Evolutionary conservation across 306 rosid species (phyloP).

Genomic region (Quercus variabilis): DNA sequence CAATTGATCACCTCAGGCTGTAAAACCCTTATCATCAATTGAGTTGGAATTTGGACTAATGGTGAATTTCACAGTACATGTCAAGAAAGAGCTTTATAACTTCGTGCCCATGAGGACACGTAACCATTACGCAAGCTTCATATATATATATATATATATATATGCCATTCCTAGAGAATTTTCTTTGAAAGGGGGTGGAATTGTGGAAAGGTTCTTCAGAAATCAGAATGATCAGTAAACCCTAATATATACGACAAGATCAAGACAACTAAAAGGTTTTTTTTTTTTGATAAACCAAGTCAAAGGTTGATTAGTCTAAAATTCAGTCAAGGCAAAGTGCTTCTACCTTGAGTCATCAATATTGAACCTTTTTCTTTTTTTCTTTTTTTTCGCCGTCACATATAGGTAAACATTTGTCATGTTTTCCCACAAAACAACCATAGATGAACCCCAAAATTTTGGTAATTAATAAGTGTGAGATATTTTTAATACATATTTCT

Average conservation of each 20-base stretch:
- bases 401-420: not conserved
- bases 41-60: no score
- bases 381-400: not conserved
- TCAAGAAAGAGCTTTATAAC: no score
- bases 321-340: not conserved
- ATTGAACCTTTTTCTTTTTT: not conserved
- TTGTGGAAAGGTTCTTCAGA: no score
- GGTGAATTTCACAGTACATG: no score
- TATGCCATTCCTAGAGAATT: no score
- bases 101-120: no score
- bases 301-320: not conserved
- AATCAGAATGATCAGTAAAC: not conserved
- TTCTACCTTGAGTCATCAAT: not conserved
- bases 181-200: no score
- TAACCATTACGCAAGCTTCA: not conserved
- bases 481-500: no score
- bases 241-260: not conserved
- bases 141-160: not conserved
- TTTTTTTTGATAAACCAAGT: not conserved
- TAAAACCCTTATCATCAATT: no score
- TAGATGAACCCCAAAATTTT: not conserved
- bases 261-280: not conserved
- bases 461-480: not conserved
- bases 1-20: no score
- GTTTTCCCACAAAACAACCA: not conserved